Evolutionary conservation across 768 basidiomycete genomes (phyloP).

Genomic region (Baorangia bicolor): DNA sequence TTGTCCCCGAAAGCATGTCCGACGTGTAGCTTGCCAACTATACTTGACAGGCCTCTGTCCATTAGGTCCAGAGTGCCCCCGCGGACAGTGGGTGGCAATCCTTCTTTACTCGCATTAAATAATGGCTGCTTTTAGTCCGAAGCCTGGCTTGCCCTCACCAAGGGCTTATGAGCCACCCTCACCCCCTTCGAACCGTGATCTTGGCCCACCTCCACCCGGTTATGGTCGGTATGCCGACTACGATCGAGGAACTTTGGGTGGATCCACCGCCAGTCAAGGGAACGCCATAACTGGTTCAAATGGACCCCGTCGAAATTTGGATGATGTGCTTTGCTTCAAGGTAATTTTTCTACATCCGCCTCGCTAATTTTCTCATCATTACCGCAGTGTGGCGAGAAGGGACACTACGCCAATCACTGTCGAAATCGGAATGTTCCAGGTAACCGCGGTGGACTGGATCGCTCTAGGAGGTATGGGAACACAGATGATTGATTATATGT

Average conservation of each 20-base stretch:
- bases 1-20: conserved; percentile 91
- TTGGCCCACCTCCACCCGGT: conserved; percentile 90
- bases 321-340: conserved; percentile 88
- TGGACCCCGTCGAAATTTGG: conserved; percentile 66
- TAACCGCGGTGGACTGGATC: conserved; percentile 80
- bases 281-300: conserved; percentile 31
- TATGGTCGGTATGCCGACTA: conserved; percentile 83
- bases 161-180: conserved; percentile 77
- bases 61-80: conserved; percentile 80
- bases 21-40: conserved; percentile 84
- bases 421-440: conserved; percentile 89
- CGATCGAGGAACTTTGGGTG: conserved; percentile 50
- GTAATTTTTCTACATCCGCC: conserved; percentile 37
- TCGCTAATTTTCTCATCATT: conserved; percentile 3
- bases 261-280: conserved; percentile 22
- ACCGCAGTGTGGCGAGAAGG: conserved; percentile 80
- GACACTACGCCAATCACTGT: conserved; percentile 95
- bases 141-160: conserved; percentile 65
- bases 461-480: conserved; percentile 34
- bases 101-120: conserved; percentile 6
- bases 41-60: conserved; percentile 96
- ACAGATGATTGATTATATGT: conserved; percentile 25
- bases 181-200: conserved; percentile 70
- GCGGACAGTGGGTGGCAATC: conserved; percentile 73
- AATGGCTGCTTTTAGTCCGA: conserved; percentile 54